phyloP scores from a whole-genome alignment of 1,284 basidiomycete species.

The Ganoderma lingzhi region DNA sequence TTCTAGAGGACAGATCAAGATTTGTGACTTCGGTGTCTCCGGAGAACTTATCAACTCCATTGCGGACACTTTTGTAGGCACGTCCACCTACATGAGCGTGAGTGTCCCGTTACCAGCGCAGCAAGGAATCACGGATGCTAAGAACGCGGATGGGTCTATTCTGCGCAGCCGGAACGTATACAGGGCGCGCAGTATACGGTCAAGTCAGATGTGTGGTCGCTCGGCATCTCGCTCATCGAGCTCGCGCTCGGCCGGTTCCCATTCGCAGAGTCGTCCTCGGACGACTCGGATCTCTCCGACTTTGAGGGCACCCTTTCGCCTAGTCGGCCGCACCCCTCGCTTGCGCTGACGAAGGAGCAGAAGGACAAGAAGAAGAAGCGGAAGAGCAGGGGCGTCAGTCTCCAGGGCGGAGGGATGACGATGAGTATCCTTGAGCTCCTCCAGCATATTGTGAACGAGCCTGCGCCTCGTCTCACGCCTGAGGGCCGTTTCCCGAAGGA shows the following conservation, averaged over 20 bases:
- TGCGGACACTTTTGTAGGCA: slow-evolving; percentile 98
- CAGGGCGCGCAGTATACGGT: slow-evolving; percentile 98
- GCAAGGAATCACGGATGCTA: slow-evolving; percentile 18
- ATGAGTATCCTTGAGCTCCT: slow-evolving; percentile 97
- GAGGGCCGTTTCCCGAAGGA: slow-evolving; percentile 74
- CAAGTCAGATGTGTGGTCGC: slow-evolving; percentile 98
- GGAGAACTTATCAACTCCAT: slow-evolving; percentile 99
- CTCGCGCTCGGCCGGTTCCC: slow-evolving; percentile 94
- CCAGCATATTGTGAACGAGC: slow-evolving; percentile 98
- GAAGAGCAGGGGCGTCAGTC: slow-evolving; percentile 85
- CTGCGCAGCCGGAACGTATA: slow-evolving; percentile 91
- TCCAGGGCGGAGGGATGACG: slow-evolving; percentile 91
- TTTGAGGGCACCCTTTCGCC: slow-evolving; percentile 75
- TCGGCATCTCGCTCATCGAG: slow-evolving; percentile 95
- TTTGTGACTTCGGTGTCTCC: slow-evolving; percentile 98
- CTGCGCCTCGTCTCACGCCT: slow-evolving; percentile 82
- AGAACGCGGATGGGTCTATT: slow-evolving; percentile 14
- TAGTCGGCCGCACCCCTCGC: slow-evolving; percentile 48
- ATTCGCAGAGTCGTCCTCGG: slow-evolving; percentile 76
- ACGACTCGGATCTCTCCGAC: slow-evolving; percentile 74
- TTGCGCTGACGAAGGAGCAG: slow-evolving; percentile 49
- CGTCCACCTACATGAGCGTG: slow-evolving; percentile 99
- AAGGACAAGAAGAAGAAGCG: slow-evolving; percentile 58
- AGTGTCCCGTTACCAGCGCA: slow-evolving; percentile 58
- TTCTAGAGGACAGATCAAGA: slow-evolving; percentile 94